Evolutionary conservation across 176 grass and related monocot species (phyloP), one percentile per base, ranked within the genome.

Genomic region (Guadua angustifolia): DNA sequence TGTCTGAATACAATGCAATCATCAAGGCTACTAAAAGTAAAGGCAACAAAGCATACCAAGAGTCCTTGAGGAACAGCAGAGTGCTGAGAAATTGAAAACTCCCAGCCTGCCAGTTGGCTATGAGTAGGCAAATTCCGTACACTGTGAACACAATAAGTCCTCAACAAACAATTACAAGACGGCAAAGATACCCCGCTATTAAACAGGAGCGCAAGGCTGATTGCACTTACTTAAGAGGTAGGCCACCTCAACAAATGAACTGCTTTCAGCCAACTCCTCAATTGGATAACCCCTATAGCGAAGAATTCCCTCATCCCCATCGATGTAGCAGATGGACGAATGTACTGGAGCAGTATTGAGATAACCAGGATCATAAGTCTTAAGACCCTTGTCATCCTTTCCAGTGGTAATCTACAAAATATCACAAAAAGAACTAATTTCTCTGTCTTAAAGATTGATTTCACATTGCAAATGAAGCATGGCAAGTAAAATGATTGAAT

Each of bases 281-380:
- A 99, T 99, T 44, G 93, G 93, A 83, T 99, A 99, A 2, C 96
- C 96, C 88, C 96, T 93, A 61, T 98, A 99, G 24, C 96, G 91
- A 94, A 99, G 93, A 83, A 99, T 99, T 53, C 96, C 96, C 79
- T 95, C 93, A 66, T 99, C 96, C 45, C 96, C 96, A 59, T 99
- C 93, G 14, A 99, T 99, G 74, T 95, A 99, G 77, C 91, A 94
- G 60, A 99, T 94, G 78, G 93, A 64, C 0, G 96, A 99, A 16
- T 81, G 85, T 40, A 99, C 96, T 1, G 96, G 96, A 42, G 96
- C 91, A 2, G 96, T 99, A 66, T 95, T 99, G 40, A 99, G 89
- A 81, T 95, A 99, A 35, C 96, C 96, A 49, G 96, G 96, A 87
- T 99, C 96, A 14, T 95, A 99, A 62, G 90, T 77, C 82, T 99